Evolutionary conservation across 345 rosid species (phyloP).

Genomic region (Viola odorata): DNA sequence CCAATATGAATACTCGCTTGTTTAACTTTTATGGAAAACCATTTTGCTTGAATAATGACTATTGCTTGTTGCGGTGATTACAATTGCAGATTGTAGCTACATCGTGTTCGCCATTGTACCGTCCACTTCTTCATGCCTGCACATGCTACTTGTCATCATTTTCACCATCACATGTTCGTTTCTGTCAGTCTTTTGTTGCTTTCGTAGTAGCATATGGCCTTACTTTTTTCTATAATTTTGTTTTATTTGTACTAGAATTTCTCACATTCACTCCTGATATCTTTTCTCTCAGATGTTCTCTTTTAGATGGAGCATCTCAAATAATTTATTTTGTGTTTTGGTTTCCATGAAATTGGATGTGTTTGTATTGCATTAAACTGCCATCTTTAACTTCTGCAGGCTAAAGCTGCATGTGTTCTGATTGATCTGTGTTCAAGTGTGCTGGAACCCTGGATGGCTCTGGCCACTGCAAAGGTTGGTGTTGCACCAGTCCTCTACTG

Average conservation of each 20-base stretch:
- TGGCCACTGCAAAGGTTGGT: conserved; percentile 71
- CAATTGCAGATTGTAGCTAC: conserved; percentile 65
- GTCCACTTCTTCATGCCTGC: conserved; percentile 62
- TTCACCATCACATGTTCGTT: conserved; percentile 76
- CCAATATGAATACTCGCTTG: too few species aligned
- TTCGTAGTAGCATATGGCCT: conserved; percentile 3
- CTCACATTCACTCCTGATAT: background rate
- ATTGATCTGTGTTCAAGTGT: conserved; percentile 71
- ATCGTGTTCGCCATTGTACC: conserved; percentile 52
- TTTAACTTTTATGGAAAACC: conserved; percentile 1
- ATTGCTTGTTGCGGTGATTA: conserved; percentile 20
- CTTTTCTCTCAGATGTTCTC: background rate
- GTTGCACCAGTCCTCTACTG: conserved; percentile 1
- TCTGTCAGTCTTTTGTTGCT: conserved; percentile 14
- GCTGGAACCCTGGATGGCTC: conserved; percentile 72
- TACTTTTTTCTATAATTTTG: background rate
- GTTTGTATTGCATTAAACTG: conserved; percentile 7
- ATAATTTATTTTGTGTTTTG: too few species aligned
- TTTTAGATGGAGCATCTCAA: background rate
- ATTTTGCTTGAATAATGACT: conserved; percentile 2
- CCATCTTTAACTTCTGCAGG: conserved; percentile 39
- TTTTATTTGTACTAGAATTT: background rate
- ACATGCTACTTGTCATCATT: conserved; percentile 72
- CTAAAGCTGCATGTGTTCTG: conserved; percentile 74
- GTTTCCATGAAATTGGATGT: background rate